These are phyloP conservation scores for Daldinia concentrica DNA, from an alignment of 495 filamentous ascomycete genomes.

Conservation along the genomic window DNA sequence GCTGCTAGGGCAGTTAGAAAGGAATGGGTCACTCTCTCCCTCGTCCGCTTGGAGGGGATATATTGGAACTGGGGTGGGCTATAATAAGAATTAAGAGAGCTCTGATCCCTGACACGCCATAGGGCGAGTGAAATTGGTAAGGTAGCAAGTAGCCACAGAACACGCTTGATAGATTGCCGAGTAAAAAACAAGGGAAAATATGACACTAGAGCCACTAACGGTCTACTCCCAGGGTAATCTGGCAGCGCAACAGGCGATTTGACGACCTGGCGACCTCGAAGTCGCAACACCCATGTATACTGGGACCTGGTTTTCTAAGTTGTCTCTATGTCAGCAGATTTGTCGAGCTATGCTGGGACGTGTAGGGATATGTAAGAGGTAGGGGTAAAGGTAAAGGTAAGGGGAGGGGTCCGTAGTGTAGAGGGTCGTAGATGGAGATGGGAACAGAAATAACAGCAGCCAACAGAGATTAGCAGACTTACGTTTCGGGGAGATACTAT, in stretches of 20 bases:
- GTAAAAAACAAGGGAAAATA: constrained; percentile 41
- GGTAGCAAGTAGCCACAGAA: constrained; percentile 46
- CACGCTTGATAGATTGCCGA: constrained; percentile 49
- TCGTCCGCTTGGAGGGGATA: constrained; percentile 52
- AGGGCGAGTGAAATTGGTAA: constrained; percentile 51
- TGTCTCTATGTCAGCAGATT: constrained; percentile 29
- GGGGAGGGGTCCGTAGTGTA: too few species aligned
- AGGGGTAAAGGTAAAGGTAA: constrained; percentile 21
- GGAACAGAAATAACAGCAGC: constrained; percentile 1
- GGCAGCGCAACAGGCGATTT: constrained; percentile 26
- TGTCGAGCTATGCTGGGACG: constrained; percentile 21
- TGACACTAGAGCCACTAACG: constrained; percentile 41
- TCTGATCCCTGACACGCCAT: constrained; percentile 54
- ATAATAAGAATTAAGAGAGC: constrained; percentile 56
- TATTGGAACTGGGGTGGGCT: constrained; percentile 54
- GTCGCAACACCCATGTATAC: constrained; percentile 23
- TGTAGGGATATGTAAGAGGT: constrained; percentile 22
- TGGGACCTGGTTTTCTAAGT: constrained; percentile 24
- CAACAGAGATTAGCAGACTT: constrained; percentile 35
- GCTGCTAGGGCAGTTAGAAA: constrained; percentile 44
- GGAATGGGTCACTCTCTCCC: constrained; percentile 46
- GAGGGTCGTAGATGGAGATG: constrained; percentile 26
- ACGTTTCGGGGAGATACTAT: constrained; percentile 39
- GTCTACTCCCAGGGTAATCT: constrained; percentile 32
- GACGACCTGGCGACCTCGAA: constrained; percentile 2